A percentile compares a stretch with the other conserved stretches of the same genome.
Conservation (phyloP, 23 red algal genomes). For the Pyropia yezoensis region DNA sequence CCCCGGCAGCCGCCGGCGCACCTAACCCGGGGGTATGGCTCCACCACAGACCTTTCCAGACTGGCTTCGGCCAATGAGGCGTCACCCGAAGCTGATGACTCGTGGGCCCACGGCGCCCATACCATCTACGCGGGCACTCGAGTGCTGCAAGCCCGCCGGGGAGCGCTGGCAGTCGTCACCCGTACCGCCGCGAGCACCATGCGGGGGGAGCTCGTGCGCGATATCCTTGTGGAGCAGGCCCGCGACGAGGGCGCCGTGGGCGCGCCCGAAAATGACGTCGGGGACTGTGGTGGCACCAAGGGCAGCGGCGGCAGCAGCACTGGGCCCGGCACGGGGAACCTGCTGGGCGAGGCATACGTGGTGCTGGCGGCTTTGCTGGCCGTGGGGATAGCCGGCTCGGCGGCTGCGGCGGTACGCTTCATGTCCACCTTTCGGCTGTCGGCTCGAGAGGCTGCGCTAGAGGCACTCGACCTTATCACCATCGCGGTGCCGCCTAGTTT, state of each 20-base stretch:
- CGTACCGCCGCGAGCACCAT: constrained; percentile 5
- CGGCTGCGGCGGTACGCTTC: not conserved
- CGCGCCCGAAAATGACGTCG: too few species aligned
- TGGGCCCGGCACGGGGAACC: not conserved
- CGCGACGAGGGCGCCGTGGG: too few species aligned
- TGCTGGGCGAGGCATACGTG: constrained; percentile 3
- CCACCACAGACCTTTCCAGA: too few species aligned
- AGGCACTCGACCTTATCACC: constrained; percentile 20
- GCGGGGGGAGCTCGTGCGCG: constrained; percentile 10
- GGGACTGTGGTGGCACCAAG: too few species aligned
- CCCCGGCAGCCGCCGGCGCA: too few species aligned
- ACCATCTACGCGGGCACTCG: constrained; percentile 16
- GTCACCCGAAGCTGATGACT: not conserved
- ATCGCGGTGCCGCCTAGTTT: constrained; percentile 27
- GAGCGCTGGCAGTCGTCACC: not conserved
- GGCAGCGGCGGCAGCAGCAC: too few species aligned
- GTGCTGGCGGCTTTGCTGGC: not conserved
- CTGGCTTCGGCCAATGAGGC: not conserved
- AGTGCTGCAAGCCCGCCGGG: constrained; percentile 10
- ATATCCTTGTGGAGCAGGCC: constrained; percentile 3
- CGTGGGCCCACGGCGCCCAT: constrained; percentile 15
- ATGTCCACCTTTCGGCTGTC: not conserved
- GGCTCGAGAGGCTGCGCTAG: not conserved
- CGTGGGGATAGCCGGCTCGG: not conserved
- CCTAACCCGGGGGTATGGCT: too few species aligned